These are phyloP conservation scores for Alloascoidea africana DNA, from an alignment of 805 yeast species.

Conservation along the genomic window DNA sequence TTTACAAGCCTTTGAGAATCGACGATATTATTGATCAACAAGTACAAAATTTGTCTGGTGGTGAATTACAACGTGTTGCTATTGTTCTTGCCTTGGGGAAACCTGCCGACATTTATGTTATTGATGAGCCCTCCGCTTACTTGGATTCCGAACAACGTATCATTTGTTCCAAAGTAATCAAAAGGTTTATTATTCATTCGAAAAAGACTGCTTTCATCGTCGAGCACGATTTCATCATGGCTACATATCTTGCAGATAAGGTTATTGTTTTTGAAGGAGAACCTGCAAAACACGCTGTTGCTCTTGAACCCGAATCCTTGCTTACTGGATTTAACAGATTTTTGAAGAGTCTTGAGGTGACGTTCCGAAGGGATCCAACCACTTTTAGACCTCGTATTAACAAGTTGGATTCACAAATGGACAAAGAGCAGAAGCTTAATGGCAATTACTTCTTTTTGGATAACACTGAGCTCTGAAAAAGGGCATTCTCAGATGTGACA, in stretches of 20 bases:
- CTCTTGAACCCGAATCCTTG: constrained; percentile 82
- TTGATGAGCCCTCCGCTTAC: constrained; percentile 98
- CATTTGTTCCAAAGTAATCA: constrained; percentile 94
- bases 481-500: too few species aligned
- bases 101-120: constrained; percentile 89
- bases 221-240: constrained; percentile 99
- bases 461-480: constrained; percentile 28
- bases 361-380: constrained; percentile 98
- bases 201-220: constrained; percentile 98
- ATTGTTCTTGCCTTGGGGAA: constrained; percentile 89
- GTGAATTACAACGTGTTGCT: constrained; percentile 99
- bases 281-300: constrained; percentile 77
- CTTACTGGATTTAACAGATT: constrained; percentile 95
- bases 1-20: constrained; percentile 84
- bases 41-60: constrained; percentile 95
- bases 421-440: constrained; percentile 82
- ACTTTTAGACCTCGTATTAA: constrained; percentile 98
- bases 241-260: constrained; percentile 96
- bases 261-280: constrained; percentile 96
- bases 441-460: constrained; percentile 98
- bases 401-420: constrained; percentile 97
- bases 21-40: constrained; percentile 95
- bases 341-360: constrained; percentile 92
- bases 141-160: constrained; percentile 99
- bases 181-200: constrained; percentile 90